Base-by-base conservation (phyloP, 768 basidiomycete genomes). In the Pleurotus citrinopileatus region DNA sequence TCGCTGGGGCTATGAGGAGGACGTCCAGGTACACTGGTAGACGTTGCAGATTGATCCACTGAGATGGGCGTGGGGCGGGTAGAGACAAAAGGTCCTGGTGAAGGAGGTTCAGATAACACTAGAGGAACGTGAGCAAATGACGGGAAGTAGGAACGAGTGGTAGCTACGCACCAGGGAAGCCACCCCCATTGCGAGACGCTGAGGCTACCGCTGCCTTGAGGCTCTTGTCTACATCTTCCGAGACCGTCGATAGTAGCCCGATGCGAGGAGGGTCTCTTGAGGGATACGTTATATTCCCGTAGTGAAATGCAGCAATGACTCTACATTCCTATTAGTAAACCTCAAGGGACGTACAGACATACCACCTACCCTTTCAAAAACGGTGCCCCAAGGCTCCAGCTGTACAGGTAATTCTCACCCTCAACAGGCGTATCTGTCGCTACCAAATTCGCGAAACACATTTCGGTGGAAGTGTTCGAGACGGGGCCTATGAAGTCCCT, bases 301-400 rank as follows among this genome's bases (percentile, higher is more conserved):
- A 90, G 65, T 90, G 79, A 63, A 82, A 91, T 19, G 87, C 70
- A 9, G 82, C 76, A 15, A 90, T 61, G 5, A 83, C 85, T 12
- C 89, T 89, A 58, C 22, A 27, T 17, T 28, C 12, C 23, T n/a
- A 15, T 44, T 7, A 54, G 37, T 42, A 22, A 53, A 22, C 20
- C 51, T 46, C 36, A 22, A 19, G 19, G 20, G 38, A 48, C n/a
- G 42, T 22, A 38, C 22, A 29, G 54, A 43, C 36, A n/a, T 9
- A 57, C 13, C 19, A 28, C 26, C 42, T 56, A 89, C 87, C 86
- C 77, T 63, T 89, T 89, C 55, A 91, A 60, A 60, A 91, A 91
- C 1, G 89, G 89, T 58, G 78, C 80, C 2, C 89, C 89, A 26
- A 91, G 68, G 67, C 82, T 89, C 89, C 89, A 91, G 60, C 82